phyloP scores from a whole-genome alignment of 306 rosid species.

The Vigna reflexopilosa region DNA sequence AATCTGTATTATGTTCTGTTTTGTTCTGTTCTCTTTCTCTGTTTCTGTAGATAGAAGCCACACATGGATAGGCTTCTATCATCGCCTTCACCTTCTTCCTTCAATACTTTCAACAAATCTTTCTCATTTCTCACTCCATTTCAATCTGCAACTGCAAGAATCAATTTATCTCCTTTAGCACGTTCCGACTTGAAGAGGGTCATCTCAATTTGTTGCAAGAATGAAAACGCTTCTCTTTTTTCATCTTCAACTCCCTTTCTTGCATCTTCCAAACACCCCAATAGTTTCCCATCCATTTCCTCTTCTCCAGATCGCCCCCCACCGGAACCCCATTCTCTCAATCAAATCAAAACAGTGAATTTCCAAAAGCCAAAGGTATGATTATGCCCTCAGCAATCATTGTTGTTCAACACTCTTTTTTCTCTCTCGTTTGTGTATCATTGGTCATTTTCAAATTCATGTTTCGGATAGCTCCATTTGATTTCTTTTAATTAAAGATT shows the following conservation, averaged over 20 bases:
- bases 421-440: background rate
- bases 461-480: background rate
- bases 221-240: slow-evolving; percentile 49
- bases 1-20: background rate
- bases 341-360: slow-evolving; percentile 52
- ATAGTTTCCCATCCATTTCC: slow-evolving; percentile 26
- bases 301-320: slow-evolving; percentile 41
- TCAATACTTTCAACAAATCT: slow-evolving; percentile 48
- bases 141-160: slow-evolving; percentile 50
- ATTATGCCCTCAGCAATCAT: background rate
- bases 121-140: slow-evolving; percentile 44
- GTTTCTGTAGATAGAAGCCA: slow-evolving; percentile 51
- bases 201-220: slow-evolving; percentile 50
- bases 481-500: background rate
- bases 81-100: slow-evolving; percentile 60
- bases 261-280: slow-evolving; percentile 44
- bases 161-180: slow-evolving; percentile 45
- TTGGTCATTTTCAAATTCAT: background rate
- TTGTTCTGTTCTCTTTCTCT: slow-evolving; percentile 7
- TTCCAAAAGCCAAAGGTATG: slow-evolving; percentile 63
- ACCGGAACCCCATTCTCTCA: slow-evolving; percentile 45
- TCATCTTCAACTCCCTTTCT: slow-evolving; percentile 39
- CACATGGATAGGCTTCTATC: slow-evolving; percentile 92
- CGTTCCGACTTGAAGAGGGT: slow-evolving; percentile 42
- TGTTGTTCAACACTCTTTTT: slow-evolving; percentile 1